Evolutionary conservation across 2,329 filamentous ascomycete genomes (phyloP), one percentile per base, ranked within the genome.

Genomic region (Akanthomyces dipterigenus): DNA sequence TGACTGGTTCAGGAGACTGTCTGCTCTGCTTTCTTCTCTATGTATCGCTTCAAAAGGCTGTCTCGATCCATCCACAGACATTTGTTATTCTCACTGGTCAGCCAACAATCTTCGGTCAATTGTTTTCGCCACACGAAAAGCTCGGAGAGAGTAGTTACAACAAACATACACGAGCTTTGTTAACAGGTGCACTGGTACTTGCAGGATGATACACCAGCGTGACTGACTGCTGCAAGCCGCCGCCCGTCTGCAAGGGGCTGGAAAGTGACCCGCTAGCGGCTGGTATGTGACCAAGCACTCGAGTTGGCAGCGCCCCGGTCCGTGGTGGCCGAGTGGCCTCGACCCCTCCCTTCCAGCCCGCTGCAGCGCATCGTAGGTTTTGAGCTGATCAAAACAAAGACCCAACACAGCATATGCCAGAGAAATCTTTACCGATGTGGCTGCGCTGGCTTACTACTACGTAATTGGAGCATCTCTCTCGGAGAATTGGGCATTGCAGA

Each of bases 351-450:
- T 36, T 3, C 36, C 14, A 11, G 24, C 46, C 31, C 5, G 20
- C n/a, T 43, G 51, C 51, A 31, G 38, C 48, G 28, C 28, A 34
- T 55, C 51, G 36, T 24, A 31, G n/a, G 48, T 3, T 7, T 31
- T 22, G 24, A 26, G 22, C 38, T 18, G 20, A 40, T 36, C 5
- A 34, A 34, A 11, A 24, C 9, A 46, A 22, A 24, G 48, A 22
- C 12, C 22, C 22, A 28, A 14, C 22, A 26, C 45, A 48, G 31
- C 31, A 11, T 34, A 7, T 34, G 31, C 31, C 11, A 4, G 28
- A 48, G 16, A 58, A 58, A 49, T 31, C 31, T 58, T 49, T 28
- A 43, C 49, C 26, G 51, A 51, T 51, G 48, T 51, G 48, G 48
- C 48, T 31, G 48, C 14, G 31, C 48, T 51, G 48, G 28, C 28